Base-by-base conservation (phyloP, 805 yeast species). In the Ogataea philodendri region DNA sequence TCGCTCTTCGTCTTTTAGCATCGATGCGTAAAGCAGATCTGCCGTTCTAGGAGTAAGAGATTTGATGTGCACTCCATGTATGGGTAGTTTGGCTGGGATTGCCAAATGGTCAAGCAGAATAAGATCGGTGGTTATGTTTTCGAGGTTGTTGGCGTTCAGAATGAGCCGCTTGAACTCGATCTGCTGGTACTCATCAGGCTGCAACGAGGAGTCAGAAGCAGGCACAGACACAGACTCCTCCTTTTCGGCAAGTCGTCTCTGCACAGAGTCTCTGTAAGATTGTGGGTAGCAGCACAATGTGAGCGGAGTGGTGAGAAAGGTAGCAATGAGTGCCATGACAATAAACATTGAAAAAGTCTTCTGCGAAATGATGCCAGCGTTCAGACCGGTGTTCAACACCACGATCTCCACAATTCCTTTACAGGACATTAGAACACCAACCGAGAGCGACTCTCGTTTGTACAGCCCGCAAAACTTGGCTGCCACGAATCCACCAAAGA, bases 351-450 rank as follows among this genome's bases (percentile, higher is more conserved):
- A 80, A 55, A 76, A 84, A 1, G 79, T 78, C 42, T 74, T 76
- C 38, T 70, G 68, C 4, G 77, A 66, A 32, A 84, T 76, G 35
- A 84, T 84, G 0, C 74, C 74, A 5, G 93, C 83, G 42, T 74
- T 77, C 37, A 83, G 66, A 31, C 95, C 95, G 15, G 81, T 77
- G 26, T 75, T 78, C 45, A 84, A 65, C 14, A 84, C 93, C 26
- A 84, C 89, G 55, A 84, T 80, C 59, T 84, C 94, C 15, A 84
- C 93, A 45, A 84, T 82, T 59, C 95, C 95, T 59, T 84, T 84
- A 69, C 95, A 84, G 5, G 90, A 82, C 93, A 84, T 84, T 48
- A 84, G 66, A 15, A 82, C 72, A 35, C 94, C 95, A 23, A 83
- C 90, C 2, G 89, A 69, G 22, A 78, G 55, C 2, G 87, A 74